Percentiles rank a stretch among this genome's conserved stretches.
phyloP scores from a whole-genome alignment of 106 monocot species.

The Apostasia ramifera region DNA sequence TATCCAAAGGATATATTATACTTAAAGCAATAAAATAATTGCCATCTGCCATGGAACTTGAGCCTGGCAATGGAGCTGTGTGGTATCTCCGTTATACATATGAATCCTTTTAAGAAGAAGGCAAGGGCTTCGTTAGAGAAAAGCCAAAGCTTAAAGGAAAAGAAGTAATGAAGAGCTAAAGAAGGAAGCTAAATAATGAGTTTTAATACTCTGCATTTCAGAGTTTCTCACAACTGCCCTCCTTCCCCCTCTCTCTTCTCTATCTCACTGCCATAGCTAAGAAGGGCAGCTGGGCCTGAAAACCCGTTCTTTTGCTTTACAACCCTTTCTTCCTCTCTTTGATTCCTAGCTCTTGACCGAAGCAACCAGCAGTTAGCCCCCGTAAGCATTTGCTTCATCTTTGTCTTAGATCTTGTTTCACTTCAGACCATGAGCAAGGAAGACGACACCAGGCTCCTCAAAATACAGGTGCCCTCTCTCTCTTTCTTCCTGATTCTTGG shows the following conservation, averaged over 20 bases:
- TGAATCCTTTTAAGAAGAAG: no score
- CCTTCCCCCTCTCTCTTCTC: conserved; percentile 4
- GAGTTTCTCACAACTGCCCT: not conserved
- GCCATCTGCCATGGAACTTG: no score
- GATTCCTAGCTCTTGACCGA: not conserved
- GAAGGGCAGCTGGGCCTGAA: conserved; percentile 1
- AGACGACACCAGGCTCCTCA: conserved; percentile 53
- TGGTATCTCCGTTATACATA: no score
- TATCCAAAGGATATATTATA: no score
- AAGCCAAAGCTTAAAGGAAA: not conserved
- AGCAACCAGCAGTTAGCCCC: not conserved
- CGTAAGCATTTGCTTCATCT: not conserved
- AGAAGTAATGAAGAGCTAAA: conserved; percentile 17
- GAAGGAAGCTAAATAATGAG: conserved; percentile 1
- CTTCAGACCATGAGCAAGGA: conserved; percentile 41
- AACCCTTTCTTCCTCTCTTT: not conserved
- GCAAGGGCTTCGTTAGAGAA: not conserved
- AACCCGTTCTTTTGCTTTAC: conserved; percentile 7
- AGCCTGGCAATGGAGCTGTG: no score
- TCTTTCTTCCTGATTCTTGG: not conserved
- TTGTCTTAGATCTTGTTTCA: not conserved
- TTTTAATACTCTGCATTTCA: conserved; percentile 2
- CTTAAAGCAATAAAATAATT: no score
- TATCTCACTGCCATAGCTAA: not conserved
- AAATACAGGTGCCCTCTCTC: conserved; percentile 41